Base-by-base conservation (phyloP, 2,329 filamentous ascomycete species). In the Fusarium humuli region DNA sequence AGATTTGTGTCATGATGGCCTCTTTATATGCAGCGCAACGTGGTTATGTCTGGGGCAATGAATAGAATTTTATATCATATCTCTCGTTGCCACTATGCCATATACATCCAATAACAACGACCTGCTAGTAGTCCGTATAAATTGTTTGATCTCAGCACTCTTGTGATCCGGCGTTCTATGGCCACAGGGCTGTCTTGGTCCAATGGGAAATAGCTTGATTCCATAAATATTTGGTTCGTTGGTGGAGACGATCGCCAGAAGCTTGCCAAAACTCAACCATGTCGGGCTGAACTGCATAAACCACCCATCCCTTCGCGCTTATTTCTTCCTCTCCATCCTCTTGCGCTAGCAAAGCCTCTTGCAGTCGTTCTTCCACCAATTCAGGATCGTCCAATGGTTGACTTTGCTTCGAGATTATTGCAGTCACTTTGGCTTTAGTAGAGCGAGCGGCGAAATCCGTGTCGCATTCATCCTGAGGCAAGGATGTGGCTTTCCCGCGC, bases 221-320 rank as follows among this genome's bases (percentile, higher is more conserved):
- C 25, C n/a, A 29, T 9, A 12, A 16, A 20, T 64, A 64, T 6
- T 29, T 7, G 18, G 64, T 13, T 23, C 61, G 22, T 27, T 58
- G 59, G 18, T 64, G 61, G 3, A 64, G 11, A 1, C 61, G 61
- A n/a, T 64, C 50, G 22, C 22, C 41, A 4, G 61, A 64, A 32
- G 59, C 61, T 23, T 64, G 61, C 61, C 61, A 64, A 22, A 64
- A 64, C 18, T 64, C 61, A 6, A 64, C 44, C 0, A 20, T 23
- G 3, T 48, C n/a, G 1, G 61, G 61, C 1, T 10, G 27, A 5
- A 64, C 61, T 5, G 61, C 61, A 20, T 64, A 64, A 7, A 64
- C 59, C 6, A 49, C 29, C 61, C 61, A 64, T 3, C 50, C 37
- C 8, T 40, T 30, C 2, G 50, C 27, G 16, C 12, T 10, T 4